phyloP scores from a whole-genome alignment of 78 protist species.

The Dictyostelium purpureum region DNA sequence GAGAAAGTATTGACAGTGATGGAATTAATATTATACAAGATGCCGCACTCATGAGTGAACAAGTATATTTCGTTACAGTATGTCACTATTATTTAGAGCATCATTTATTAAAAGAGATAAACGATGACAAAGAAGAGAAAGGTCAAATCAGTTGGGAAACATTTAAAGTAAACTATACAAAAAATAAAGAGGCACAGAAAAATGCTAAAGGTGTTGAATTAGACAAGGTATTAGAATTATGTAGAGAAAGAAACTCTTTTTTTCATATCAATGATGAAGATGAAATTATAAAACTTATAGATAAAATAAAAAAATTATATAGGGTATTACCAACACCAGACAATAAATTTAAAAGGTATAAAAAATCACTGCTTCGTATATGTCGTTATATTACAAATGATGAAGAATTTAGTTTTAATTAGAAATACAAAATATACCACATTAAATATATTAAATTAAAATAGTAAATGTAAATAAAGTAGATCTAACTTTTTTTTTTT shows the following conservation, averaged over 20 bases:
- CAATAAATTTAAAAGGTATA: too few relatives aligned
- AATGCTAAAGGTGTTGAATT: neutral
- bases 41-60: neutral
- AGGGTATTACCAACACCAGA: neutral
- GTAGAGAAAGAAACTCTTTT: neutral
- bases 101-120: neutral
- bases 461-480: too few relatives aligned
- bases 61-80: neutral
- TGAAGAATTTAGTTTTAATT: neutral
- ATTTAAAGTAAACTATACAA: neutral
- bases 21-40: neutral
- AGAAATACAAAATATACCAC: neutral
- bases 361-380: neutral
- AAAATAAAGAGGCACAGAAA: neutral
- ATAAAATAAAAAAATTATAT: too few relatives aligned
- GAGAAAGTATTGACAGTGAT: neutral
- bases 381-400: neutral
- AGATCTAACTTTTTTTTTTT: too few relatives aligned
- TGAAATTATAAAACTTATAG: neutral
- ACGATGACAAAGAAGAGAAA: neutral
- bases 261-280: neutral
- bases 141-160: neutral
- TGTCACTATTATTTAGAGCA: constrained; percentile 1
- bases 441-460: too few relatives aligned
- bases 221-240: neutral